Percentiles rank a stretch among this genome's conserved stretches.
Conservation (phyloP, 1,284 basidiomycete genomes). For the Apiotrichum montevideense region DNA sequence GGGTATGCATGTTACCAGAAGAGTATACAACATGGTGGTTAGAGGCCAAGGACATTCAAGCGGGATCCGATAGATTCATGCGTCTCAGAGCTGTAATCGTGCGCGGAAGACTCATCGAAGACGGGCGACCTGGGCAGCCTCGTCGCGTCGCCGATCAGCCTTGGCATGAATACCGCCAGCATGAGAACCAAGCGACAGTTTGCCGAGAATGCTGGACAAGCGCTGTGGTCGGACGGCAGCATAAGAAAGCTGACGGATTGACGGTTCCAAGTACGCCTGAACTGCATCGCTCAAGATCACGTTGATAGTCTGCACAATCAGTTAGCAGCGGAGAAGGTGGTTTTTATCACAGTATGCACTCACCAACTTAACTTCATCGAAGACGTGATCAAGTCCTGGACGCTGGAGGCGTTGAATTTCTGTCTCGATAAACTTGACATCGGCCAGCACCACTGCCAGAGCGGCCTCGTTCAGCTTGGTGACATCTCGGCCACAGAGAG, state of each 20-base stretch:
- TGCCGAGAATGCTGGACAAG: conserved; percentile 71
- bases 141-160: conserved; percentile 63
- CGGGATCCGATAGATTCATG: too few relatives aligned
- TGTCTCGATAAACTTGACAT: conserved; percentile 76
- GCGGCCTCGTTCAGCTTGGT: conserved; percentile 80
- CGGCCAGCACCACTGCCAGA: conserved; percentile 70
- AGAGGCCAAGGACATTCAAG: too few relatives aligned
- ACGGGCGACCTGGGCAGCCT: conserved; percentile 58
- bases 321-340: too few relatives aligned
- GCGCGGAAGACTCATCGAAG: conserved; percentile 9
- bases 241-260: conserved; percentile 66
- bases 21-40: too few relatives aligned
- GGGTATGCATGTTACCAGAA: too few relatives aligned
- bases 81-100: too few relatives aligned
- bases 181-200: conserved; percentile 54
- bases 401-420: conserved; percentile 69
- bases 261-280: conserved; percentile 70
- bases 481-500: conserved; percentile 53
- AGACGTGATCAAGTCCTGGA: conserved; percentile 64
- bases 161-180: conserved; percentile 42
- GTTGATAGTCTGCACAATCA: conserved; percentile 59
- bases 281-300: conserved; percentile 69
- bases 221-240: conserved; percentile 64
- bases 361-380: conserved; percentile 74
- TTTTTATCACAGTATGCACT: conserved; percentile 31